Conservation (phyloP, 73 alveolate genomes). For the Urostyla sp. region DNA sequence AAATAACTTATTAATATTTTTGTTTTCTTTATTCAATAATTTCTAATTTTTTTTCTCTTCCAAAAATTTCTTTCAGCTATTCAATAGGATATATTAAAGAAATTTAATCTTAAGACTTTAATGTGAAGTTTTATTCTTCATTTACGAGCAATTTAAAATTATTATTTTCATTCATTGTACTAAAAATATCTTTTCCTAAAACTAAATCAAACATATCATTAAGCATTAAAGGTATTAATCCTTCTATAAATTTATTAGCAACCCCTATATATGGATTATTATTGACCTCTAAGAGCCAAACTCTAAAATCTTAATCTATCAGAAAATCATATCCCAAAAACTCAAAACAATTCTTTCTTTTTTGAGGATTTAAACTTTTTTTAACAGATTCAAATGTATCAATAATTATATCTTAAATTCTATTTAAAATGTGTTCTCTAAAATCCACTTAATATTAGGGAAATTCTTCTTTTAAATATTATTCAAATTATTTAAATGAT, state of each 20-base stretch:
- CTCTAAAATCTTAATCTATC: slow-evolving; percentile 87
- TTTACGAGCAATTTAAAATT: neutral
- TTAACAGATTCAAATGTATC: slow-evolving; percentile 80
- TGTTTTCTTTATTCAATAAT: slow-evolving; percentile 13
- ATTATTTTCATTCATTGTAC: neutral
- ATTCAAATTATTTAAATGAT: slow-evolving; percentile 74
- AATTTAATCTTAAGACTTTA: neutral
- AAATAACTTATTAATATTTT: neutral
- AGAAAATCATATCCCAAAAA: slow-evolving; percentile 89
- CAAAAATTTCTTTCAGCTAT: neutral
- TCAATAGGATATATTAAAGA: slow-evolving; percentile 23
- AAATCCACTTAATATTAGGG: slow-evolving; percentile 65
- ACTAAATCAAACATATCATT: slow-evolving; percentile 32
- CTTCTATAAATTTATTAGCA: slow-evolving; percentile 74
- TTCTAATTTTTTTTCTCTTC: slow-evolving; percentile 8
- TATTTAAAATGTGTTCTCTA: slow-evolving; percentile 81
- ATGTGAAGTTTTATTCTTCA: neutral
- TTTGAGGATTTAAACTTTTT: slow-evolving; percentile 70
- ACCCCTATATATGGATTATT: slow-evolving; percentile 89
- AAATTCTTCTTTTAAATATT: slow-evolving; percentile 71
- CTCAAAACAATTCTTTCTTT: slow-evolving; percentile 79
- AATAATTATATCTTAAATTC: slow-evolving; percentile 84
- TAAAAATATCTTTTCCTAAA: neutral
- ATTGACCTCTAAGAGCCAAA: slow-evolving; percentile 89
- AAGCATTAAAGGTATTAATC: slow-evolving; percentile 17